Evolutionary conservation across 2,329 filamentous ascomycete species (phyloP), one percentile per base, ranked within the genome.

Genomic region (Cadophora sp.): DNA sequence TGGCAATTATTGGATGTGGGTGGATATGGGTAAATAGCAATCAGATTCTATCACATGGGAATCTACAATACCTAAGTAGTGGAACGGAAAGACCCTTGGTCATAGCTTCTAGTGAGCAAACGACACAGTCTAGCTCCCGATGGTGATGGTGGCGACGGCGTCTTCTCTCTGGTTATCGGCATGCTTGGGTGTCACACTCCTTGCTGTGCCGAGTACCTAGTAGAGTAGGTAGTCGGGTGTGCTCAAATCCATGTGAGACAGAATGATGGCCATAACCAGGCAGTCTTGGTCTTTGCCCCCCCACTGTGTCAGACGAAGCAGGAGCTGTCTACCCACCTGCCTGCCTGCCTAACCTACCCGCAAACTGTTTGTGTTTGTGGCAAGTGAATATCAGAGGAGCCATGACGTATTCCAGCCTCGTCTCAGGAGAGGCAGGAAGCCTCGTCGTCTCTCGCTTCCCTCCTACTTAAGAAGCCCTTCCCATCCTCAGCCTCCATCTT

Each of bases 41-140:
- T 48, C 51, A 55, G 6, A n/a, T 63, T 39, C 36, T 4, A 3
- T 66, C 60, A 66, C 63, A 68, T 68, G 66, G 63, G 18, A 65
- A 62, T 68, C 53, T 63, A 18, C 48, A 62, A 43, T n/a, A 14
- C 41, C n/a, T n/a, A n/a, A n/a, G n/a, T n/a, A n/a, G 27, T 30
- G 27, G 4, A 39, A 39, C 36, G 36, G 36, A 56, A 48, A 24
- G 39, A 45, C 66, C 53, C 47, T 64, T 60, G 53, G 53, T 18
- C 30, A 56, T 36, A 56, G 30, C 30, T 56, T 27, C 27, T 1
- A 18, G 3, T 11, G 53, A 33, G 53, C 33, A 39, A 39, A 14
- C 18, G 6, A 56, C 27, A 3, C n/a, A 39, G 18, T 27, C 58
- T 39, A 39, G 36, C 7, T 39, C 36, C 36, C 7, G 9, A n/a